phyloP scores from a whole-genome alignment of 164 flowering plant genomes.

The Kingdonia uniflora region DNA sequence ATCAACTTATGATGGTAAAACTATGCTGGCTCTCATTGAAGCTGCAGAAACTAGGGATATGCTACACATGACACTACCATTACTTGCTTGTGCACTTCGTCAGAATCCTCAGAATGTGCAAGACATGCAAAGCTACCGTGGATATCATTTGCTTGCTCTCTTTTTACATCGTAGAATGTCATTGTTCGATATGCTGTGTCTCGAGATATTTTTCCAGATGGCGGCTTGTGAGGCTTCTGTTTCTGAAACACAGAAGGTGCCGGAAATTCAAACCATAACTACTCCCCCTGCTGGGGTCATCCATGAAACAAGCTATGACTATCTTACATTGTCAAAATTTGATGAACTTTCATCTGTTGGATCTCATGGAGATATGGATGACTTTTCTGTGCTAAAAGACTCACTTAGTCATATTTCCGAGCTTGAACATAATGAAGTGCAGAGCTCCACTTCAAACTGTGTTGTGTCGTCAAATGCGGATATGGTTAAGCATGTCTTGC shows the following conservation, averaged over 20 bases:
- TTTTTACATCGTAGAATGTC: conserved; percentile 84
- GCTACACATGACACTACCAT: conserved; percentile 90
- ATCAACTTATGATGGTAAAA: too few species aligned
- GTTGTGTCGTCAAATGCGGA: conserved; percentile 91
- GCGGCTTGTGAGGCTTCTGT: conserved; percentile 99
- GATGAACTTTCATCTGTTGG: conserved; percentile 84
- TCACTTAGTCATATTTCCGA: conserved; percentile 88
- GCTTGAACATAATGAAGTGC: conserved; percentile 64
- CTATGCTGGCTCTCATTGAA: conserved; percentile 90
- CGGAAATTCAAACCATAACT: conserved; percentile 16
- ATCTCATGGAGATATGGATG: conserved; percentile 88
- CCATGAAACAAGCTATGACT: conserved; percentile 55
- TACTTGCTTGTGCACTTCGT: conserved; percentile 86
- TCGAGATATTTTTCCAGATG: conserved; percentile 94
- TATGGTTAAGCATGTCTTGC: conserved; percentile 96
- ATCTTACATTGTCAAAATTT: conserved; percentile 52
- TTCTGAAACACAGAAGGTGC: conserved; percentile 70
- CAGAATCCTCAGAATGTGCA: conserved; percentile 87
- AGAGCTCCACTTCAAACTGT: conserved; percentile 83
- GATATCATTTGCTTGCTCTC: conserved; percentile 94
- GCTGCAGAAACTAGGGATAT: conserved; percentile 93
- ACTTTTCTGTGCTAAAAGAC: conserved; percentile 77
- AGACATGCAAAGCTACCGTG: conserved; percentile 90
- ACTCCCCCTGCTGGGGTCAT: conserved; percentile 35
- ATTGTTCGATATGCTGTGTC: conserved; percentile 85